Evolutionary conservation across 345 rosid species (phyloP).

Genomic region (Xanthoceras sorbifolium): DNA sequence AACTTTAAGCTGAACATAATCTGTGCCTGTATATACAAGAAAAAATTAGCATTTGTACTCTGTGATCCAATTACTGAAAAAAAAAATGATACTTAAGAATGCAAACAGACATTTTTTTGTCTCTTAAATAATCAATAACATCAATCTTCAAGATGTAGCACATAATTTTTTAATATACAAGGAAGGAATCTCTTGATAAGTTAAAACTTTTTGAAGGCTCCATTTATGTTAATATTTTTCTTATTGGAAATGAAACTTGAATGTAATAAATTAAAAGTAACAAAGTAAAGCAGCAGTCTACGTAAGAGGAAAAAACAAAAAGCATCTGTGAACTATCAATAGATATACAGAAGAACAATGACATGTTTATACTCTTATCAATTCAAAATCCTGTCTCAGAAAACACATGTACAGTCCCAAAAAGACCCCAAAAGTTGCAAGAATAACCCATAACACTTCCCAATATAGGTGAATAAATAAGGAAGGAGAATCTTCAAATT

Average conservation of each 20-base stretch:
- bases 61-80: neutral
- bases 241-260: neutral
- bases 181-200: neutral
- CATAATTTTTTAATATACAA: neutral
- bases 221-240: neutral
- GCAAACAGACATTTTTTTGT: neutral
- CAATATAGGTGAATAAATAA: neutral
- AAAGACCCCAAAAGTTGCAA: neutral
- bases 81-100: neutral
- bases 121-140: conserved; percentile 4
- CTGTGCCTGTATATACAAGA: conserved; percentile 47
- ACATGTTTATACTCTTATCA: neutral
- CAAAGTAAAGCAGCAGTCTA: neutral
- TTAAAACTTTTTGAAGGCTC: neutral
- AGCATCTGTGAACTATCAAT: neutral
- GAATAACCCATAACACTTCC: neutral
- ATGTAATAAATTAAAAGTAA: too few species aligned
- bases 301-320: neutral
- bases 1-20: conserved; percentile 70
- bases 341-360: neutral
- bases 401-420: neutral
- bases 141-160: neutral
- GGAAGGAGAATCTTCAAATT: neutral
- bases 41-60: conserved; percentile 10
- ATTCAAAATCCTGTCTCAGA: neutral